Conservation (phyloP, 148 eudicot species). For the Rhododendron kiyosumense region DNA sequence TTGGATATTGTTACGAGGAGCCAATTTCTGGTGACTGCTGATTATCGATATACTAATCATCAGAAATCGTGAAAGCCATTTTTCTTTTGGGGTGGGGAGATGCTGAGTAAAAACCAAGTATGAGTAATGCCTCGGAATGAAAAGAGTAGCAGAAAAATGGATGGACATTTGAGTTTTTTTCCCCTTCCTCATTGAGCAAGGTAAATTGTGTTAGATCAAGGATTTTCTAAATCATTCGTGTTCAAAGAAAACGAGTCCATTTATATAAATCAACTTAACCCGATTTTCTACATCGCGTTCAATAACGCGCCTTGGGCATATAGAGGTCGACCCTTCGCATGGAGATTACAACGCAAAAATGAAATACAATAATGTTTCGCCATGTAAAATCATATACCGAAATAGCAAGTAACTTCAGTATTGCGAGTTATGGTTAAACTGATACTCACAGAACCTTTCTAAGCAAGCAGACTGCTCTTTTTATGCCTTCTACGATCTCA, state of each 20-base stretch:
- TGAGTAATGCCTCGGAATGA: neutral
- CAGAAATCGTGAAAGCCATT: neutral
- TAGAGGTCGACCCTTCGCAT: too few relatives aligned
- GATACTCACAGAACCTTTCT: too few relatives aligned
- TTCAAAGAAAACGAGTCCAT: neutral
- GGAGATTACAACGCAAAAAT: too few relatives aligned
- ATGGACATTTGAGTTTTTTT: neutral
- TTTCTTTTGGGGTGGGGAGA: neutral
- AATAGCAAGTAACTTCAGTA: too few relatives aligned
- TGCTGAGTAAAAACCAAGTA: neutral
- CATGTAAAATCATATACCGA: too few relatives aligned
- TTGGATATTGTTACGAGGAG: neutral
- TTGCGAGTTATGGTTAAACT: too few relatives aligned
- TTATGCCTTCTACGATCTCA: too few relatives aligned
- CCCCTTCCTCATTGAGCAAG: neutral
- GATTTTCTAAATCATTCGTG: too few relatives aligned
- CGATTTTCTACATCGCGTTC: too few relatives aligned
- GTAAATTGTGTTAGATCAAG: neutral
- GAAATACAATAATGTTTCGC: too few relatives aligned
- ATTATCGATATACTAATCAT: neutral
- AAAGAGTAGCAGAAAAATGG: neutral
- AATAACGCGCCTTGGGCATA: neutral
- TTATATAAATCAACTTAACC: too few relatives aligned
- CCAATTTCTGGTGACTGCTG: neutral
- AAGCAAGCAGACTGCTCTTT: too few relatives aligned